Evolutionary conservation across 257 asterid genomes (phyloP), one percentile per base, ranked within the genome.

Genomic region (Capsicum baccatum): DNA sequence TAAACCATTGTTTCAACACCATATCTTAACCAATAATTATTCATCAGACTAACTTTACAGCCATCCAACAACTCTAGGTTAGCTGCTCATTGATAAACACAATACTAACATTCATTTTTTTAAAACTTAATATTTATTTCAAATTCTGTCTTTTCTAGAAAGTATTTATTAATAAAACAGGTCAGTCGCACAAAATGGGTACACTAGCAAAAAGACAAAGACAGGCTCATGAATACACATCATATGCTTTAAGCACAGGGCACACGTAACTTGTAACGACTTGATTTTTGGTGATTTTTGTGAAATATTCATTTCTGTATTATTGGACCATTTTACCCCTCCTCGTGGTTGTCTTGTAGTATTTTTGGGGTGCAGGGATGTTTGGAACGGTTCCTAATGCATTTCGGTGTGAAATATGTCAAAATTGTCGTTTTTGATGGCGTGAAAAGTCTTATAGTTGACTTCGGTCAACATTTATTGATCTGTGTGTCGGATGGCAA

Each of bases 71-170:
- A 68, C 52, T 68, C 76, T 37, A 37, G 76, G 52, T 68, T 68
- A 68, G 52, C 76, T 68, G n/a, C 76, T 68, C n/a, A 21, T 37
- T 15, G 76, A 37, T 37, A 68, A 21, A 68, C 76, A 37, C 76
- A 37, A 39, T 4, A 39, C 44, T 15, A 13, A 37, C 76, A 39
- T 68, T 14, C 52, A 37, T 68, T 15, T 37, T 39, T 39, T 2
- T 39, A 3, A 3, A 39, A 68, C 52, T 68, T 68, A 68, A 68
- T 15, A 68, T 37, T 44, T 37, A 68, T 39, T 37, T 52, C 52
- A 68, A 68, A 37, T 21, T 37, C 12, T 1, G 4, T 8, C 9
- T 37, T 47, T 26, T 64, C 33, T 37, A 37, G 1, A 0, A 68
- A 68, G 76, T 58, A 16, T 58, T 58, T 58, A 58, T 58, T 58